Evolutionary conservation across 2,329 filamentous ascomycete species (phyloP).

Genomic region (Fusarium sp.): DNA sequence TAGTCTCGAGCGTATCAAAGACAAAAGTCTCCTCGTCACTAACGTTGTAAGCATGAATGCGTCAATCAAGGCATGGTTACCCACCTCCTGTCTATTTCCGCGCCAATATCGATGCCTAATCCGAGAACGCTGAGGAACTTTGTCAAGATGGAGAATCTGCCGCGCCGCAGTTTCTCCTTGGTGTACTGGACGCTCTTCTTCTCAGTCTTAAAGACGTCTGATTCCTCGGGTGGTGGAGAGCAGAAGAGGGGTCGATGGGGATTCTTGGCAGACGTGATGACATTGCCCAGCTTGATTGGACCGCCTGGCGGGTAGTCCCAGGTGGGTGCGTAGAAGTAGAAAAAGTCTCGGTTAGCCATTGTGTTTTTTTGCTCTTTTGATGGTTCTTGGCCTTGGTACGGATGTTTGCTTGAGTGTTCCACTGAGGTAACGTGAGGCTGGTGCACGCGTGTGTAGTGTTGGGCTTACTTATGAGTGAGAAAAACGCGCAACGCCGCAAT

Average conservation of each 20-base stretch:
- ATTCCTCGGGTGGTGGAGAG: not conserved
- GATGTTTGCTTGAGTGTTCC: not conserved
- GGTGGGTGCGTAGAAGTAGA: constrained; percentile 18
- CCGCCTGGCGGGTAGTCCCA: constrained; percentile 3
- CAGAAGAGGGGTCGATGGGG: constrained; percentile 15
- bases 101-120: constrained; percentile 10
- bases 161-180: constrained; percentile 5
- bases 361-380: not conserved
- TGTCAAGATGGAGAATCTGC: constrained; percentile 13
- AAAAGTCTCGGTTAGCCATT: constrained; percentile 14
- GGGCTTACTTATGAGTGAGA: not conserved
- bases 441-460: not conserved
- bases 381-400: not conserved
- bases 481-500: not conserved
- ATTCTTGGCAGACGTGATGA: constrained; percentile 22
- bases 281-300: constrained; percentile 22
- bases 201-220: not conserved
- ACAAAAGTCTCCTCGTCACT: constrained; percentile 12
- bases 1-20: constrained; percentile 16
- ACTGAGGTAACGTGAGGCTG: not conserved
- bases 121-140: constrained; percentile 15
- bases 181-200: constrained; percentile 14
- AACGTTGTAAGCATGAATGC: not conserved
- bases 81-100: not conserved
- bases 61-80: not conserved